Base-by-base conservation (phyloP, 1,284 basidiomycete species). In the Apiotrichum montevideense region DNA sequence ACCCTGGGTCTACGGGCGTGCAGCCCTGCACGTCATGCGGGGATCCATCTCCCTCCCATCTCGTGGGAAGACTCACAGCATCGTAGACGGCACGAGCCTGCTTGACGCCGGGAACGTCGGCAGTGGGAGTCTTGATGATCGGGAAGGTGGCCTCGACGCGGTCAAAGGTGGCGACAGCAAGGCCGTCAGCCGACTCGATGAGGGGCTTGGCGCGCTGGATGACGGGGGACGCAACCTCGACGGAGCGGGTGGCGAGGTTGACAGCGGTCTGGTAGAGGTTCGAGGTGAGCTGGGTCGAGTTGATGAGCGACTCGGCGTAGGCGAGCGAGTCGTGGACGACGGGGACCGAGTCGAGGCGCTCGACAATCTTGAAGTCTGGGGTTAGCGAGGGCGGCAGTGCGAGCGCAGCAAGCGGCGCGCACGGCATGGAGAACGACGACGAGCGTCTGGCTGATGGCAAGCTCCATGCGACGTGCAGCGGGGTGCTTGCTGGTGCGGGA, bases 101-200 rank as follows among this genome's bases (percentile, higher is more conserved):
- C 67, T 76, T 74, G 63, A 74, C 72, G 49, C 70, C 71, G 46
- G 74, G 56, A 42, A 77, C 64, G 45, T 77, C 74, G 55, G 71
- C 61, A 55, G 75, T 74, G 33, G 71, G 72, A 57, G 73, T 75
- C 68, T 71, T 74, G 73, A 77, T 65, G 68, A 74, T 72, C 73
- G 50, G 75, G 70, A 74, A 74, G 49, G 67, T 73, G 33, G 70
- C 65, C 58, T 74, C 67, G 55, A 72, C 74, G 45, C 71, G 68
- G 63, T 77, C 73, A 52, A 77, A 68, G 39, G 71, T 73, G 32
- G 73, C 73, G 41, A 76, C 74, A 35, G 74, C 75, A 44, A 74
- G 57, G 32, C 69, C 70, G 58, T 77, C 75, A 37, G 70, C 75
- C 45, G 66, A 66, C 62, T 74, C 66, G 51, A 76, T 63, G 51